phyloP scores from a whole-genome alignment of 305 asterid species.

The Fraxinus paxiana region DNA sequence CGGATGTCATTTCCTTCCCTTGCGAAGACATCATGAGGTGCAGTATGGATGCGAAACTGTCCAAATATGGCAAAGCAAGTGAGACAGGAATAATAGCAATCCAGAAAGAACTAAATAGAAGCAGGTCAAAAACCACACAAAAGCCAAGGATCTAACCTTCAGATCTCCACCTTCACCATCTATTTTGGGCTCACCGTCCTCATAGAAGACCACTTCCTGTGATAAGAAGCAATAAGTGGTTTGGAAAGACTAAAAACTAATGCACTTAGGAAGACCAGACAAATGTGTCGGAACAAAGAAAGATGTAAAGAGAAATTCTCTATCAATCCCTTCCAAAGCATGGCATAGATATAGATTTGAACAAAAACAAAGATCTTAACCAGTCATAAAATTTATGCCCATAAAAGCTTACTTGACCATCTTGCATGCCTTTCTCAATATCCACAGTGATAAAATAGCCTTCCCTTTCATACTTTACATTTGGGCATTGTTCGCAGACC shows the following conservation, averaged over 20 bases:
- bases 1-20: conserved; percentile 89
- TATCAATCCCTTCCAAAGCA: background rate
- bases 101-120: background rate
- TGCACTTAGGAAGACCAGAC: background rate
- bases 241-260: background rate
- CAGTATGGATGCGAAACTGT: conserved; percentile 83
- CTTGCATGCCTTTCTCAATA: conserved; percentile 97
- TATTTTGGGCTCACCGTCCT: conserved; percentile 87
- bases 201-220: conserved; percentile 86
- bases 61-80: conserved; percentile 3
- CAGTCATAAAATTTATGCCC: background rate
- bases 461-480: conserved; percentile 88
- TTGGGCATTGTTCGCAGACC: conserved; percentile 96
- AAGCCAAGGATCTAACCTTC: conserved; percentile 48
- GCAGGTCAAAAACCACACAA: conserved; percentile 4
- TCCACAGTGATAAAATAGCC: conserved; percentile 90
- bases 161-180: conserved; percentile 98
- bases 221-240: conserved; percentile 12
- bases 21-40: conserved; percentile 75
- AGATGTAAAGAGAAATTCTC: background rate
- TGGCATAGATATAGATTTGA: background rate
- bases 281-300: background rate
- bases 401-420: conserved; percentile 66
- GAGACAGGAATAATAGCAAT: conserved; percentile 1
- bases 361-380: background rate